phyloP scores from a whole-genome alignment of 2,329 filamentous ascomycete species.

The Ceratocystiopsis sp. region DNA sequence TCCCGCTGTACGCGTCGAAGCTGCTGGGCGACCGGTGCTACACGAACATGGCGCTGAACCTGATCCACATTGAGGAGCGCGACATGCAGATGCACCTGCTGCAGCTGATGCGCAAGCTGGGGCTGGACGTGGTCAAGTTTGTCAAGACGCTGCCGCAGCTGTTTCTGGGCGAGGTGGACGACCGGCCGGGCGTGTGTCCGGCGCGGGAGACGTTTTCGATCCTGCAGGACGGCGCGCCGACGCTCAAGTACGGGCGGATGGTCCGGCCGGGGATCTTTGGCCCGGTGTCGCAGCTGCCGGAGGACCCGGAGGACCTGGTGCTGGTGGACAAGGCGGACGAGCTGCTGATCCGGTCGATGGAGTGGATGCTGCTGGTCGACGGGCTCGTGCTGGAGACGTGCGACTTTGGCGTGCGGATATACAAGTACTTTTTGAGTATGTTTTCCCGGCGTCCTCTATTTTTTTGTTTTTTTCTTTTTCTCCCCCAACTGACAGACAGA shows the following conservation, averaged over 20 bases:
- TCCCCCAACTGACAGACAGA: conserved; percentile 17
- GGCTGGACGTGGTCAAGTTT: conserved; percentile 56
- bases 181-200: conserved; percentile 18
- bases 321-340: conserved; percentile 45
- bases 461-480: background rate
- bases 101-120: conserved; percentile 56
- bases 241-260: conserved; percentile 42
- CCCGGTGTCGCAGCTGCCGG: conserved; percentile 36
- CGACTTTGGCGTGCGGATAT: conserved; percentile 45
- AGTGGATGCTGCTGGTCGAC: conserved; percentile 68
- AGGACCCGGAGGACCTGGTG: conserved; percentile 14
- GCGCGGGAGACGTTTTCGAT: conserved; percentile 32
- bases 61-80: conserved; percentile 53
- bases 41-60: conserved; percentile 55
- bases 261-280: conserved; percentile 57
- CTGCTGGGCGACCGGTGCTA: conserved; percentile 48
- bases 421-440: conserved; percentile 73
- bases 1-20: conserved; percentile 78
- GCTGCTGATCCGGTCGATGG: conserved; percentile 57
- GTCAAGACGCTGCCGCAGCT: conserved; percentile 49
- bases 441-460: conserved; percentile 10
- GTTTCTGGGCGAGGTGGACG: conserved; percentile 30
- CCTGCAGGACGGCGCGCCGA: conserved; percentile 28
- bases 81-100: conserved; percentile 52
- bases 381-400: conserved; percentile 21